These are phyloP conservation scores for Talaromyces nanjingensis DNA, from an alignment of 495 filamentous ascomycete genomes.

Conservation along the genomic window DNA sequence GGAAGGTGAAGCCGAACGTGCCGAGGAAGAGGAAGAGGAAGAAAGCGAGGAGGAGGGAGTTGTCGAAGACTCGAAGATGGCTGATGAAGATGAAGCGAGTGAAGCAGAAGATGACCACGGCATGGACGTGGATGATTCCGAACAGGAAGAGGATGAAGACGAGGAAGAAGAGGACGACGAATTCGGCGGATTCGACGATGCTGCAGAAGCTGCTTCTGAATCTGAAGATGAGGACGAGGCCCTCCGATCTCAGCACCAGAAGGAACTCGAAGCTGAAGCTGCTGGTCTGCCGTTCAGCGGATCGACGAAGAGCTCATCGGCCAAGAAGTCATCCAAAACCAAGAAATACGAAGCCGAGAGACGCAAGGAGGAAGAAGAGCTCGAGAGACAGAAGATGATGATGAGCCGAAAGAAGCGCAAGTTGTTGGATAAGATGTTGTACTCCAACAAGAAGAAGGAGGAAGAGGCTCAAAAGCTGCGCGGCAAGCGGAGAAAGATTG, in stretches of 20 bases:
- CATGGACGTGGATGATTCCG: slow-evolving; percentile 50
- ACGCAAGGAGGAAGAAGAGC: slow-evolving; percentile 71
- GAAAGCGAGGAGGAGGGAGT: slow-evolving; percentile 45
- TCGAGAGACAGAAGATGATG: slow-evolving; percentile 87
- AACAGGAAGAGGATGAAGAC: slow-evolving; percentile 35
- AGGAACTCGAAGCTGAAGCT: slow-evolving; percentile 87
- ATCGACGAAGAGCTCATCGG: slow-evolving; percentile 32
- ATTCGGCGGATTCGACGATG: slow-evolving; percentile 36
- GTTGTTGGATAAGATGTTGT: slow-evolving; percentile 86
- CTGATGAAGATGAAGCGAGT: slow-evolving; percentile 39
- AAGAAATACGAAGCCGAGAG: slow-evolving; percentile 63
- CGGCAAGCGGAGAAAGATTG: slow-evolving; percentile 80
- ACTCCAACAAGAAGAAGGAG: slow-evolving; percentile 77
- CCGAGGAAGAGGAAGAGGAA: slow-evolving; percentile 54
- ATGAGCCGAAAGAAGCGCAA: slow-evolving; percentile 87
- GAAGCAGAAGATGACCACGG: slow-evolving; percentile 42
- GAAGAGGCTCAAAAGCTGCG: slow-evolving; percentile 68
- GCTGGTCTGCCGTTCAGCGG: slow-evolving; percentile 46
- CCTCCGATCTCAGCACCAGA: slow-evolving; percentile 58
- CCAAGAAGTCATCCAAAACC: slow-evolving; percentile 53
- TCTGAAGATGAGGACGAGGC: slow-evolving; percentile 50
- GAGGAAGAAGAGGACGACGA: slow-evolving; percentile 34
- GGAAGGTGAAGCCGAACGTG: slow-evolving; percentile 71
- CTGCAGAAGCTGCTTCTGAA: slow-evolving; percentile 31
- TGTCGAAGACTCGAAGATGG: slow-evolving; percentile 50